Percentiles rank a stretch among this genome's conserved stretches.
These are phyloP conservation scores for Penicillium turbatum DNA, from an alignment of 495 filamentous ascomycete species.

Conservation along the genomic window DNA sequence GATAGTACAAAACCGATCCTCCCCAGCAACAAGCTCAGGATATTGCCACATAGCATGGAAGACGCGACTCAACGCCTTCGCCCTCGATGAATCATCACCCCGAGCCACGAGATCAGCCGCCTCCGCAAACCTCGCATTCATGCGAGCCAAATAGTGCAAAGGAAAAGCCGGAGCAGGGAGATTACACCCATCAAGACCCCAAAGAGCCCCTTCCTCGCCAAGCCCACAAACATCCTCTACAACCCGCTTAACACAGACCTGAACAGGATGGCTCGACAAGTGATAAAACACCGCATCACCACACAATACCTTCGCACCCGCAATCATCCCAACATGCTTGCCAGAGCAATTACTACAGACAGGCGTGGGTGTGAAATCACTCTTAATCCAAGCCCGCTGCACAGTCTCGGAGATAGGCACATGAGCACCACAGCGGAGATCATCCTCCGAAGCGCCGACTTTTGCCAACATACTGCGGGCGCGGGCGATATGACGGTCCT, in stretches of 20 bases:
- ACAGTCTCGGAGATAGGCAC: constrained; percentile 27
- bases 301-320: constrained; percentile 30
- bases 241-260: constrained; percentile 23
- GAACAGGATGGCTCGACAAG: constrained; percentile 26
- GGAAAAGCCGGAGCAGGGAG: constrained; percentile 34
- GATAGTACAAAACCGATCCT: constrained; percentile 35
- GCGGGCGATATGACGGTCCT: constrained; percentile 33
- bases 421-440: constrained; percentile 39
- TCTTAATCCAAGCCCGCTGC: constrained; percentile 36
- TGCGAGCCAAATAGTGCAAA: constrained; percentile 19
- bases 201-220: constrained; percentile 14
- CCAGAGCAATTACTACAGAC: constrained; percentile 40
- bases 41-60: constrained; percentile 33
- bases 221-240: constrained; percentile 28
- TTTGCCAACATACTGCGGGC: constrained; percentile 33
- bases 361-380: constrained; percentile 26
- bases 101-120: constrained; percentile 10
- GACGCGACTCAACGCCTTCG: constrained; percentile 17
- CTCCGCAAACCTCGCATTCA: constrained; percentile 30
- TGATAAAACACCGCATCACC: constrained; percentile 29
- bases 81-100: background rate
- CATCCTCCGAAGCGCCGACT: constrained; percentile 18
- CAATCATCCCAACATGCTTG: constrained; percentile 41
- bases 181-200: constrained; percentile 41
- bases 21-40: constrained; percentile 35